Conservation (phyloP, 2,329 filamentous ascomycete species). For the Talaromyces sp. region DNA sequence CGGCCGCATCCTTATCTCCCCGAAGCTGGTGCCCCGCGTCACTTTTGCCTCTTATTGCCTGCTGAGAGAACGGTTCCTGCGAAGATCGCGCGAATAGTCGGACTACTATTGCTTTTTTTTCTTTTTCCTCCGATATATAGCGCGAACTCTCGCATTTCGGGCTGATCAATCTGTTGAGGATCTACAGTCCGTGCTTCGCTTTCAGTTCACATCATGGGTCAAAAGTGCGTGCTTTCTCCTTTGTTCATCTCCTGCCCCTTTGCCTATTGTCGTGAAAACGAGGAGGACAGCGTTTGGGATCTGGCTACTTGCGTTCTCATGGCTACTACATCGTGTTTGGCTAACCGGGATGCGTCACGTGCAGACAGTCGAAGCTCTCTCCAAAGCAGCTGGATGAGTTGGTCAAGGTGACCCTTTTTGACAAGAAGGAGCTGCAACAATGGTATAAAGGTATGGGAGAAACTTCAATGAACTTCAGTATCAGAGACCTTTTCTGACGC, state of each 20-base stretch:
- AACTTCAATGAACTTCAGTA: constrained; percentile 20
- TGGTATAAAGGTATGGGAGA: constrained; percentile 86
- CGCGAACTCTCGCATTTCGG: neutral
- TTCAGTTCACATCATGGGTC: constrained; percentile 5
- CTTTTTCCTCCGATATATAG: neutral
- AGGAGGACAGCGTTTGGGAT: neutral
- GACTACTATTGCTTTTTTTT: neutral
- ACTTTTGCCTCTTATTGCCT: neutral
- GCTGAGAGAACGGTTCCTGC: neutral
- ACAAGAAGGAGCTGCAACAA: constrained; percentile 99
- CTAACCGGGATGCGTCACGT: neutral
- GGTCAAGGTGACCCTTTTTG: constrained; percentile 95
- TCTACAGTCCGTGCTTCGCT: constrained; percentile 1
- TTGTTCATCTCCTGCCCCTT: neutral
- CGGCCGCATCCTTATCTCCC: neutral
- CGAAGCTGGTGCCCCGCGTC: neutral
- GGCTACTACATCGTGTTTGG: too few species aligned
- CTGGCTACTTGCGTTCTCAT: neutral
- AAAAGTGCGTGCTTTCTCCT: constrained; percentile 4
- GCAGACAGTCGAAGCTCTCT: constrained; percentile 95
- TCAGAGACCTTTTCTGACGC: neutral
- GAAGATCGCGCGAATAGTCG: neutral
- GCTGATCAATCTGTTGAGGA: neutral
- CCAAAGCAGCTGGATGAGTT: constrained; percentile 93
- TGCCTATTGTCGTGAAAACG: neutral